phyloP scores from a whole-genome alignment of 1,284 basidiomycete genomes.

The Ceratobasidium sp. region DNA sequence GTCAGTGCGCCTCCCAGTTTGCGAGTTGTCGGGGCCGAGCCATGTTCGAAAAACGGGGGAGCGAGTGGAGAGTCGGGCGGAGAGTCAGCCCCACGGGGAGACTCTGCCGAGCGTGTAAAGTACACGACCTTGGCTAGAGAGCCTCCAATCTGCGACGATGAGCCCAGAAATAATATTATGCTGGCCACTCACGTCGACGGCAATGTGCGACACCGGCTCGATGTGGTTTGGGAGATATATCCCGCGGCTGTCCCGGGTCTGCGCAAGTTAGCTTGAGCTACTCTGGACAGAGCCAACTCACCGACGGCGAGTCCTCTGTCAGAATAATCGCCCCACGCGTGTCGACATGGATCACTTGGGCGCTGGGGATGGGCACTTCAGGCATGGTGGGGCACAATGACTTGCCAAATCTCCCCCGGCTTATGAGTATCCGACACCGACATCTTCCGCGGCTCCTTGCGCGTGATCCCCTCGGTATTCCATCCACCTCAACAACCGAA shows the following conservation, averaged over 20 bases:
- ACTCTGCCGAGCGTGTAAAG: slow-evolving; percentile 90
- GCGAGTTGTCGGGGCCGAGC: slow-evolving; percentile 47
- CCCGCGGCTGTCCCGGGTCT: slow-evolving; percentile 92
- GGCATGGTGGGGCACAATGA: slow-evolving; percentile 27
- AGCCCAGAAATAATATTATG: background rate
- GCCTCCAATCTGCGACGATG: slow-evolving; percentile 80
- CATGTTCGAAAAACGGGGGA: slow-evolving; percentile 50
- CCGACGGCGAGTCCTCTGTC: slow-evolving; percentile 90
- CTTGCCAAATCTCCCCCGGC: slow-evolving; percentile 7
- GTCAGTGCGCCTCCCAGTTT: slow-evolving; percentile 77
- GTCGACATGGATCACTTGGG: slow-evolving; percentile 82
- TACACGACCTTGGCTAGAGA: slow-evolving; percentile 98
- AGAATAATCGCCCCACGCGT: slow-evolving; percentile 88
- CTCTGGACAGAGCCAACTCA: slow-evolving; percentile 51
- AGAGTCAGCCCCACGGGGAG: slow-evolving; percentile 63
- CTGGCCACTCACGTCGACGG: slow-evolving; percentile 79
- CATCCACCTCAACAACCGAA: slow-evolving; percentile 8
- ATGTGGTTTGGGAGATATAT: slow-evolving; percentile 97
- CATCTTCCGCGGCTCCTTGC: slow-evolving; percentile 22
- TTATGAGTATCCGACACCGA: background rate
- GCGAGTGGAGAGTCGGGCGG: slow-evolving; percentile 64
- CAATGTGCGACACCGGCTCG: slow-evolving; percentile 95
- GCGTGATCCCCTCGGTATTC: slow-evolving; percentile 31
- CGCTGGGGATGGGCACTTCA: slow-evolving; percentile 59
- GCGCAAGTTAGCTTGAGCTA: slow-evolving; percentile 11